Evolutionary conservation across 306 rosid species (phyloP), one percentile per base, ranked within the genome.

Genomic region (Cucumis melo): DNA sequence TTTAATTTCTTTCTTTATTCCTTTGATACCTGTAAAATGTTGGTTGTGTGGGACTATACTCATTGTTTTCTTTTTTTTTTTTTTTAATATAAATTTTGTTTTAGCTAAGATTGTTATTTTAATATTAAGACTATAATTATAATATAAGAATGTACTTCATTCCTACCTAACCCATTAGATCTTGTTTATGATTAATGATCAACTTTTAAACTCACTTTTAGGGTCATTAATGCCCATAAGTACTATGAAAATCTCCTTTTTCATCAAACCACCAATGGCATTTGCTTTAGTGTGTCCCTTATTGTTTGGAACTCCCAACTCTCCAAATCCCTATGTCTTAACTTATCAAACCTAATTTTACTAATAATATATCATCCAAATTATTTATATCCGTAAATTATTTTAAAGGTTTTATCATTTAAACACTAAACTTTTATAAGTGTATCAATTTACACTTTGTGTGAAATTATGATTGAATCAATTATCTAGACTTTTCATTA

Each of bases 241-340:
- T 83, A 83, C 81, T 68, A 79, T 29, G 70, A 60, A 20, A 76
- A 83, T 79, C 83, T 54, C 23, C 81, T 56, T 79, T 79, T 79
- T 51, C 57, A 65, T 76, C 73, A 51, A 83, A 48, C 65, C 77
- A 76, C 64, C 75, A 71, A 71, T 71, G 16, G 16, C 75, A 71
- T 27, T 23, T 65, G 27, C 29, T 27, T 27, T 19, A 62, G 27
- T 46, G 44, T 63, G 70, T n/a, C 75, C 75, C 59, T 44, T 71
- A 13, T 1, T 71, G 59, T 46, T 71, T 48, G 75, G 75, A 71
- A 71, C 75, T 71, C 42, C 21, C 60, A 38, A 38, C 9, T 38
- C 50, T 38, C 72, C 75, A 46, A 71, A 71, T 71, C 59, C 74
- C 74, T 46, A 70, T 44, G 57, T 23, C 10, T 42, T 41, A 66